These are phyloP conservation scores for Agaricus blazei DNA, from an alignment of 768 basidiomycete species.

Conservation along the genomic window DNA sequence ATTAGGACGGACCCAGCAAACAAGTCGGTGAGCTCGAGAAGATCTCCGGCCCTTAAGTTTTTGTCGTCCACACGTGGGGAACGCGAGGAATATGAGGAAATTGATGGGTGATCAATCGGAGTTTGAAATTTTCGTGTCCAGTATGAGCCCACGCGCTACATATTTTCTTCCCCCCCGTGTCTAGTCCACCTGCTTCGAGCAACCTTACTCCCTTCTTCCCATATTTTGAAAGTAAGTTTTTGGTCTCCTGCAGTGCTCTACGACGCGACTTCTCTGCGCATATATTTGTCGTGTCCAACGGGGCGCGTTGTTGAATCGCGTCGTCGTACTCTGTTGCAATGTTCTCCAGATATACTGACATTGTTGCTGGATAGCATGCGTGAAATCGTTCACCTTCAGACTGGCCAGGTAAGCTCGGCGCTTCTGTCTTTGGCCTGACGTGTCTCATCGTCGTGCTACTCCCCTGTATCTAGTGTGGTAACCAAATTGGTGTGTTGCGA, in stretches of 20 bases:
- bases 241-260: slow-evolving; percentile 14
- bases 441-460: background rate
- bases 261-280: slow-evolving; percentile 9
- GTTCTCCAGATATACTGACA: slow-evolving; percentile 21
- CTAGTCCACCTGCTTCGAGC: slow-evolving; percentile 38
- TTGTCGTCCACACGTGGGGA: slow-evolving; percentile 1
- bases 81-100: background rate
- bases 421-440: background rate
- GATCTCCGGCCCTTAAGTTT: no score
- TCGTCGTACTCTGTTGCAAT: slow-evolving; percentile 40
- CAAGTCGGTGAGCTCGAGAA: no score
- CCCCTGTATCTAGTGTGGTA: slow-evolving; percentile 67
- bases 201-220: slow-evolving; percentile 27
- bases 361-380: slow-evolving; percentile 67
- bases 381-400: slow-evolving; percentile 99
- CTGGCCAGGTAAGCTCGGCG: slow-evolving; percentile 80
- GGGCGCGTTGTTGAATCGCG: slow-evolving; percentile 30
- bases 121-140: slow-evolving; percentile 37
- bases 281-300: slow-evolving; percentile 14
- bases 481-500: slow-evolving; percentile 86
- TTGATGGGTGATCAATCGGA: slow-evolving; percentile 35
- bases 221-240: slow-evolving; percentile 37
- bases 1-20: no score
- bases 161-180: slow-evolving; percentile 44
- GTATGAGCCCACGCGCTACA: slow-evolving; percentile 32